A percentile compares a stretch with the other conserved stretches of the same genome.
Conservation (phyloP, 495 filamentous ascomycete species). For the Penicillium cosmopolitanum region DNA sequence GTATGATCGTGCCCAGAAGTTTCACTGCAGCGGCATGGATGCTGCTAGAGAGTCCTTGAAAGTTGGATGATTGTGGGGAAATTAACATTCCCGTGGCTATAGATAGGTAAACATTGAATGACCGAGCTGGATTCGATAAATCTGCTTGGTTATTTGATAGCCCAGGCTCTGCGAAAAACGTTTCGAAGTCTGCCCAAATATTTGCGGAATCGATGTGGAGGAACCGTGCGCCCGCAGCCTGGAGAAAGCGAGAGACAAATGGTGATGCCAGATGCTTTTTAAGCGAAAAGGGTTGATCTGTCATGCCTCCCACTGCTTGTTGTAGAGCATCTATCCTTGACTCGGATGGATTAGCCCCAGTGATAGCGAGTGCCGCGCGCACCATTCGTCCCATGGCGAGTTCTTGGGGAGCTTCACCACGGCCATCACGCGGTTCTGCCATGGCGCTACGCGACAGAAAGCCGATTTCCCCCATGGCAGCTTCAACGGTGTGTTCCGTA, state of each 20-base stretch:
- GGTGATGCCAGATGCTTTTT: slow-evolving; percentile 10
- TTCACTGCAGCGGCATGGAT: slow-evolving; percentile 20
- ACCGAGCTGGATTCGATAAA: neutral
- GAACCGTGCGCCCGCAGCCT: neutral
- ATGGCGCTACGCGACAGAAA: slow-evolving; percentile 36
- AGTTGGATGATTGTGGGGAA: slow-evolving; percentile 17
- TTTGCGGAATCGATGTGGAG: neutral
- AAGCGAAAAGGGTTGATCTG: slow-evolving; percentile 2
- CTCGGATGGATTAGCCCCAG: slow-evolving; percentile 20
- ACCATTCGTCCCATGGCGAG: slow-evolving; percentile 30
- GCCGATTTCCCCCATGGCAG: slow-evolving; percentile 35
- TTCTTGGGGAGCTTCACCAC: slow-evolving; percentile 22
- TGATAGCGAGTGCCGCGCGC: slow-evolving; percentile 22
- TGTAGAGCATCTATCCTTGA: slow-evolving; percentile 10
- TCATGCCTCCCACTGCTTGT: slow-evolving; percentile 4
- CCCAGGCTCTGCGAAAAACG: slow-evolving; percentile 13
- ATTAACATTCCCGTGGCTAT: slow-evolving; percentile 24
- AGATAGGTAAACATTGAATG: slow-evolving; percentile 27
- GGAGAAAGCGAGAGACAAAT: neutral
- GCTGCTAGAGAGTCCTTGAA: slow-evolving; percentile 18
- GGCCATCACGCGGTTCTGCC: slow-evolving; percentile 33
- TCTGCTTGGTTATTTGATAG: neutral
- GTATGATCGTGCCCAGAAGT: slow-evolving; percentile 14
- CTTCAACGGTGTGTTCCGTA: slow-evolving; percentile 23
- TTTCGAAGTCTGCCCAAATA: neutral